Evolutionary conservation across 495 filamentous ascomycete genomes (phyloP).

Genomic region (Rhypophila decipiens): DNA sequence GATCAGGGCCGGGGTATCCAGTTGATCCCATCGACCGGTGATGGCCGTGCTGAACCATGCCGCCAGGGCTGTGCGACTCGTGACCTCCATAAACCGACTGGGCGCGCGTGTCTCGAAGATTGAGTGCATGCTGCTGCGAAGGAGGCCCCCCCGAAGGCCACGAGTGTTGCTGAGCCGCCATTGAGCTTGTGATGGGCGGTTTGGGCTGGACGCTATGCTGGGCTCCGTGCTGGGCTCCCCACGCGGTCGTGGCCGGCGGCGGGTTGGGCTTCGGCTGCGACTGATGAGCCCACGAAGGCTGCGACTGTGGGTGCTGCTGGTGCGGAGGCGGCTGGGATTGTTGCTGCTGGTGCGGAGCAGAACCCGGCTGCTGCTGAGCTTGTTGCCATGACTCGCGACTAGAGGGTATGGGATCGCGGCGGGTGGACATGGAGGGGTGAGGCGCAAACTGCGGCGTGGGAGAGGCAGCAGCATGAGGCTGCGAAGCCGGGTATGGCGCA

Average conservation of each 20-base stretch:
- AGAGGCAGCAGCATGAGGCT: slow-evolving; percentile 18
- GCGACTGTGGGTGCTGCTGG: slow-evolving; percentile 11
- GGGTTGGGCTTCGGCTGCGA: slow-evolving; percentile 33
- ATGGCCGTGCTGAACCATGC: slow-evolving; percentile 21
- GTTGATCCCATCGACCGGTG: slow-evolving; percentile 16
- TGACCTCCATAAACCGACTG: slow-evolving; percentile 22
- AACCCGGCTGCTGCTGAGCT: slow-evolving; percentile 7
- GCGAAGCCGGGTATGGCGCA: slow-evolving; percentile 10
- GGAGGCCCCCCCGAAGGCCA: slow-evolving; percentile 7
- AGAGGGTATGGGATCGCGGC: slow-evolving; percentile 9
- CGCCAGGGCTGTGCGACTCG: slow-evolving; percentile 20
- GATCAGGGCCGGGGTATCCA: slow-evolving; percentile 17
- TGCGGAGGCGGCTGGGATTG: slow-evolving; percentile 16
- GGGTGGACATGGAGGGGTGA: slow-evolving; percentile 14
- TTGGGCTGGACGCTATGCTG: slow-evolving; percentile 28
- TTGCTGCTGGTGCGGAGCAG: slow-evolving; percentile 15
- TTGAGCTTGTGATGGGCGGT: slow-evolving; percentile 29
- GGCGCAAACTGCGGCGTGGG: slow-evolving; percentile 21
- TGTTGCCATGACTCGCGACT: slow-evolving; percentile 15
- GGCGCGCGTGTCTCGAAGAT: slow-evolving; percentile 32
- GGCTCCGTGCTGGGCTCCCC: slow-evolving; percentile 37
- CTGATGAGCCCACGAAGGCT: slow-evolving; percentile 28
- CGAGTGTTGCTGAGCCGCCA: slow-evolving; percentile 27
- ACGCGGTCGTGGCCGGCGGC: slow-evolving; percentile 32
- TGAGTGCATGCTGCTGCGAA: slow-evolving; percentile 26